phyloP scores from a whole-genome alignment of 73 alveolate species.

The Paramecium sexaurelia region DNA sequence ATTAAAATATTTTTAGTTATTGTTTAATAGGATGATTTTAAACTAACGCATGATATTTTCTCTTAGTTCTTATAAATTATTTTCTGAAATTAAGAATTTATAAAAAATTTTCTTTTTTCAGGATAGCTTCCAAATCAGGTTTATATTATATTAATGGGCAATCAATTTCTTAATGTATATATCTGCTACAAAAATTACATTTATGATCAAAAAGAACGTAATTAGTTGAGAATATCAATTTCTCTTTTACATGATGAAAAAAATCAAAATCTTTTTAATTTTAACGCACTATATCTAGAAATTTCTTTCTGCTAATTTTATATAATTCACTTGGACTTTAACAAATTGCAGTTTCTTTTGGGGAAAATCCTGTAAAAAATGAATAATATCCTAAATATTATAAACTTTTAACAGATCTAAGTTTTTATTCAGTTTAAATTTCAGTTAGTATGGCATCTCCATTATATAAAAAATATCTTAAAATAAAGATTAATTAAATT shows the following conservation, averaged over 20 bases:
- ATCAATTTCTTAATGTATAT: slow-evolving; percentile 4
- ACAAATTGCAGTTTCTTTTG: slow-evolving; percentile 26
- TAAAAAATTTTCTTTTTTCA: background rate
- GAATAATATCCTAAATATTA: slow-evolving; percentile 18
- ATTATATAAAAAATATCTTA: background rate
- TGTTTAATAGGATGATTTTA: background rate
- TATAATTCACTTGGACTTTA: background rate
- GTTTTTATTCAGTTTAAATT: background rate
- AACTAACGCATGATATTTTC: background rate
- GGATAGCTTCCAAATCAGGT: slow-evolving; percentile 1
- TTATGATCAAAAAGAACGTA: background rate
- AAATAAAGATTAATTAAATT: background rate
- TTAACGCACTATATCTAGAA: background rate
- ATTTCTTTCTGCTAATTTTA: background rate
- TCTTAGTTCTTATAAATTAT: background rate
- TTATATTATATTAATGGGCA: slow-evolving; percentile 22
- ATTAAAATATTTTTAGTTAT: background rate
- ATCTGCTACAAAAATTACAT: slow-evolving; percentile 36
- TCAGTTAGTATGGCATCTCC: background rate
- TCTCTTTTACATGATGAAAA: slow-evolving; percentile 45
- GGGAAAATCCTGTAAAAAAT: slow-evolving; percentile 27
- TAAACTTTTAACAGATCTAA: background rate
- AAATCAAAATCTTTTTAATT: slow-evolving; percentile 52
- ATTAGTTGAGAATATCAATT: background rate
- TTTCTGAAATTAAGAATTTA: background rate